Percentiles rank a stretch among this genome's conserved stretches.
Evolutionary conservation across 140 eudicot genomes (phyloP).

Genomic region (Stevia rebaudiana): DNA sequence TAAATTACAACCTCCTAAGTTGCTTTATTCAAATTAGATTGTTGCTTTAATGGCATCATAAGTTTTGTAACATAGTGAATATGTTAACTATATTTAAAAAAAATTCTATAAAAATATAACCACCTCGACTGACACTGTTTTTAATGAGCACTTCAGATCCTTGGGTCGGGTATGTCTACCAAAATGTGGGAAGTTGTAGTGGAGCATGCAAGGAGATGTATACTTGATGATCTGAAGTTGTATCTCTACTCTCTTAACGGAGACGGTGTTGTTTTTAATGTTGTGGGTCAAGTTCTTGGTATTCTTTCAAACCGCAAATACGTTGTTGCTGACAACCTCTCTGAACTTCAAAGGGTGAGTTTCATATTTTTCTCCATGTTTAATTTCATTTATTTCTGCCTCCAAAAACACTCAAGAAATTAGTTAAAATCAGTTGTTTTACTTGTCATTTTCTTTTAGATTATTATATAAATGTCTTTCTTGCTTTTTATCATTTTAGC

Average conservation of each 20-base stretch:
- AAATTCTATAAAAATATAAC: not conserved
- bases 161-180: conserved; percentile 89
- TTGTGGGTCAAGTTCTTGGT: conserved; percentile 77
- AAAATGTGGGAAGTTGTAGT: conserved; percentile 89
- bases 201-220: conserved; percentile 86
- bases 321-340: conserved; percentile 43
- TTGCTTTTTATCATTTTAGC: not conserved
- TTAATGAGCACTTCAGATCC: conserved; percentile 46
- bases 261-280: conserved; percentile 67
- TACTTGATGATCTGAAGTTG: conserved; percentile 56
- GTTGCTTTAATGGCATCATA: not conserved
- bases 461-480: not conserved
- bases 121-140: not conserved
- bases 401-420: not conserved
- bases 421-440: not conserved
- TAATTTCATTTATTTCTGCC: conserved; percentile 4
- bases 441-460: not conserved
- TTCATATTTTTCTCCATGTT: not conserved
- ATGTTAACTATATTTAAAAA: not conserved
- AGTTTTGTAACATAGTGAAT: not conserved
- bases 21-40: not conserved
- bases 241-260: conserved; percentile 48
- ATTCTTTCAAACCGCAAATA: conserved; percentile 52
- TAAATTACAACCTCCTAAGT: not conserved
- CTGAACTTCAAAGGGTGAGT: conserved; percentile 60